Conservation (phyloP, 768 basidiomycete species). For the Sarcodon aspratus region DNA sequence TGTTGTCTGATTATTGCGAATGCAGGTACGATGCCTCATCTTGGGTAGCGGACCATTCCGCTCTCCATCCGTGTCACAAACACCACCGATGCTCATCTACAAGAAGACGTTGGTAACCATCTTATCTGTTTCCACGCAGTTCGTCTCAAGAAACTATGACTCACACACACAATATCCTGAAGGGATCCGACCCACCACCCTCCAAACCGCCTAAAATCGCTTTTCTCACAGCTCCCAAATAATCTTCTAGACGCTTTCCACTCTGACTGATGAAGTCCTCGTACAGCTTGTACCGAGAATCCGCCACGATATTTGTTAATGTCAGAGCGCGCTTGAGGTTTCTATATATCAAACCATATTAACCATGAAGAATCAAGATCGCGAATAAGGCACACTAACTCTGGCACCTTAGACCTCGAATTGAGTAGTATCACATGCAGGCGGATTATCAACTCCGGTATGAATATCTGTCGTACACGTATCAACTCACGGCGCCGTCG, state of each 20-base stretch:
- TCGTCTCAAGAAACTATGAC: no score
- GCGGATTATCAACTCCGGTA: slow-evolving; percentile 83
- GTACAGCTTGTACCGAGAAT: slow-evolving; percentile 77
- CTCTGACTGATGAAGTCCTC: slow-evolving; percentile 67
- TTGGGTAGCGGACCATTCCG: no score
- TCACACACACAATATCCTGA: slow-evolving; percentile 26
- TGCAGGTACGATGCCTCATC: no score
- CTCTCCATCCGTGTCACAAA: no score
- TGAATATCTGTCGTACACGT: slow-evolving; percentile 78
- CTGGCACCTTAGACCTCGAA: slow-evolving; percentile 52
- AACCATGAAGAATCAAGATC: background rate
- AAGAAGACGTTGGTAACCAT: no score
- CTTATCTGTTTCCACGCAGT: no score
- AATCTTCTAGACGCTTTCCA: slow-evolving; percentile 55
- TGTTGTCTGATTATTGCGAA: no score
- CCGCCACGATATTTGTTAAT: slow-evolving; percentile 78
- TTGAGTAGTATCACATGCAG: slow-evolving; percentile 63
- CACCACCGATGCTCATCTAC: no score
- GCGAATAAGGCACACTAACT: slow-evolving; percentile 33
- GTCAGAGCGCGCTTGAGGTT: slow-evolving; percentile 67
- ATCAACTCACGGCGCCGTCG: slow-evolving; percentile 54
- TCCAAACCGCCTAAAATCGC: slow-evolving; percentile 66
- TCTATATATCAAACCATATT: slow-evolving; percentile 23
- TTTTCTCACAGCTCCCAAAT: slow-evolving; percentile 61
- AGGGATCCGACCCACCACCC: slow-evolving; percentile 68